Base-by-base conservation (phyloP, 2,329 filamentous ascomycete genomes). In the Clarireedia homoeocarpa region DNA sequence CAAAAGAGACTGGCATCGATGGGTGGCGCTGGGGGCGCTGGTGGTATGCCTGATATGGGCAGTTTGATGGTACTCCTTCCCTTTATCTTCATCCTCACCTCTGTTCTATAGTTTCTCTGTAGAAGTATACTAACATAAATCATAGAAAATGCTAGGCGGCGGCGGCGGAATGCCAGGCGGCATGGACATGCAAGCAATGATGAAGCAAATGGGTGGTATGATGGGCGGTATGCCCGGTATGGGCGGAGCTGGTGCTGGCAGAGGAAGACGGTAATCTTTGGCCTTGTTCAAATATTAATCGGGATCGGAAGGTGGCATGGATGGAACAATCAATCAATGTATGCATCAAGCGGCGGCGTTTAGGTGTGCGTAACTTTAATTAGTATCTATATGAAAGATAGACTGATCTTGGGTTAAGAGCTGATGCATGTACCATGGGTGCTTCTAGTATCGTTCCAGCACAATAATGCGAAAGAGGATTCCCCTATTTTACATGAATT, bases 1-100 rank as follows among this genome's bases (percentile, higher is more conserved):
- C 94, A 99, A 75, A 96, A 96, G 75, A 80, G 91, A 12, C 77
- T 99, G 74, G 88, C 91, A 69, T 89, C 87, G 64, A 95, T 97
- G 89, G 94, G 92, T 36, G 89, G 88, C 39, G 84, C 77, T 3
- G 85, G 76, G 1, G 80, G 74, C 23, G 75, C 74, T 24, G 75
- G 74, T 14, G 79, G 80, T 5, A 90, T 91, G 86, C 86, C 86
- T 0, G 90, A 95, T 66, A 87, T 96, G 80, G 83, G 83, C 34
- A 85, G 85, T 56, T 80, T 97, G 74, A 92, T 95, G 82, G 54
- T 53, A 56, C 17, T 40, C 20, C 4, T 7, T 23, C 5, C 17
- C 7, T 1, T 2, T 26, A 14, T 45, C n/a, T 12, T 15, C 26
- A 15, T 24, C 40, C 2, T 24, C 3, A 9, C 12, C 26, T 34